Evolutionary conservation across 2,329 filamentous ascomycete genomes (phyloP).

Genomic region (Neofusicoccum umdonicola): DNA sequence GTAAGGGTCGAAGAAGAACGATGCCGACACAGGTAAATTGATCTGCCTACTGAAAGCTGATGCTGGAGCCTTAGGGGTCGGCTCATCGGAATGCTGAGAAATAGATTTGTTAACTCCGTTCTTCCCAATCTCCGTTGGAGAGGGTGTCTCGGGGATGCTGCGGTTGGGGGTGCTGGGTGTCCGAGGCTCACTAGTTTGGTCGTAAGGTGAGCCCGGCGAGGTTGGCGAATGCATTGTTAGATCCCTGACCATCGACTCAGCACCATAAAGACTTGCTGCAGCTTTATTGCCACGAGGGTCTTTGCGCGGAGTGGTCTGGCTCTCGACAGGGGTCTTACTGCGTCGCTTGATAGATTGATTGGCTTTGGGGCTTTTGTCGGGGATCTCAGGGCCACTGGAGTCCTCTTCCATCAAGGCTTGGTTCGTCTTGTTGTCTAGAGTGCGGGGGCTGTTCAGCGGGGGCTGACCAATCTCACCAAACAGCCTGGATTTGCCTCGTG

Average conservation of each 20-base stretch:
- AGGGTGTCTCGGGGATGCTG: slow-evolving; percentile 23
- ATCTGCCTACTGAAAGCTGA: slow-evolving; percentile 43
- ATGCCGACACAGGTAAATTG: slow-evolving; percentile 42
- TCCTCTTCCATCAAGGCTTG: slow-evolving; percentile 27
- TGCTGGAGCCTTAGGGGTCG: slow-evolving; percentile 37
- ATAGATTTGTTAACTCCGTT: background rate
- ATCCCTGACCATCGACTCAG: slow-evolving; percentile 49
- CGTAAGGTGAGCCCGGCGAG: slow-evolving; percentile 36
- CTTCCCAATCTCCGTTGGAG: background rate
- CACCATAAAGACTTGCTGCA: slow-evolving; percentile 45
- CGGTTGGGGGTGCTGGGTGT: slow-evolving; percentile 32
- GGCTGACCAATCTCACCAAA: slow-evolving; percentile 62
- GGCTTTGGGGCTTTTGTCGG: slow-evolving; percentile 20
- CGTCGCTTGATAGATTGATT: slow-evolving; percentile 9
- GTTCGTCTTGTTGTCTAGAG: slow-evolving; percentile 36
- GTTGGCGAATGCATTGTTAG: slow-evolving; percentile 49
- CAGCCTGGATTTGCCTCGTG: slow-evolving; percentile 41
- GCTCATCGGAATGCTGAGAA: slow-evolving; percentile 26
- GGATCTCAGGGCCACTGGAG: slow-evolving; percentile 17
- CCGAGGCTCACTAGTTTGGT: slow-evolving; percentile 36
- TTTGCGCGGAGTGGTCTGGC: slow-evolving; percentile 7
- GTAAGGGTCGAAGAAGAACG: slow-evolving; percentile 44
- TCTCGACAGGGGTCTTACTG: slow-evolving; percentile 10
- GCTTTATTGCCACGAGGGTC: slow-evolving; percentile 10
- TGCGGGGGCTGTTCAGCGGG: slow-evolving; percentile 53